Base-by-base conservation (phyloP, 1,284 basidiomycete genomes). In the Filobasidium uniguttulatum region DNA sequence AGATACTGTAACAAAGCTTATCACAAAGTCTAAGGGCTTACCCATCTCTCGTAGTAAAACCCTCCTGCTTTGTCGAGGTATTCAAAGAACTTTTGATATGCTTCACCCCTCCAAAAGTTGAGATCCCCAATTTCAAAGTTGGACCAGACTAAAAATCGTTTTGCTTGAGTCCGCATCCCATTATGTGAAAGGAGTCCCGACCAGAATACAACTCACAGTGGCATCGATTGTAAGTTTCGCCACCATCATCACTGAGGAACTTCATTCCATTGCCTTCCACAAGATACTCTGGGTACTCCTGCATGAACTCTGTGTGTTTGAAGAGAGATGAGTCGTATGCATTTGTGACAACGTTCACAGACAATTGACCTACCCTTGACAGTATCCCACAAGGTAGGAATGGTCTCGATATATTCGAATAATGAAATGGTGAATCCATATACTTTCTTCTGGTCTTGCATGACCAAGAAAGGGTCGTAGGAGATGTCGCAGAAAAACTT, bases 401-500 rank as follows among this genome's bases (percentile, higher is more conserved):
- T 81, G 14, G 87, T 90, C 45, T 77, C 75, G 47, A 78, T 74
- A 72, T 81, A 86, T 61, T 90, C 87, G 55, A 77, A 76, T 46
- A 88, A 69, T 1, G 84, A 77, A 34, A 91, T 76, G 0, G 82
- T 85, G 64, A 85, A 90, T 12, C 82, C 80, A 55, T 85, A 85
- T 5, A 79, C 67, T 64, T 87, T 87, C 50, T 82, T 73, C 54
- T 80, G 73, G 47, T 83, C 77, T 69, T 88, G 74, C 88, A 94
- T 91, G 57, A 85, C 69, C 46, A 88, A 67, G 75, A 93, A 91
- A 5, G 89, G 89, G 59, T 89, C 86, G 57, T 82, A 82, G 45
- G 76, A 51, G 38, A 86, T 53, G 58, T 86, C 81, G 60, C 86
- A 89, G 63, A 78, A 83, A 62, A 78, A 83, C 61, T 80, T 77